Conservation (phyloP, 108 stramenopile species). For the Cyclotella choctawhatcheeana region DNA sequence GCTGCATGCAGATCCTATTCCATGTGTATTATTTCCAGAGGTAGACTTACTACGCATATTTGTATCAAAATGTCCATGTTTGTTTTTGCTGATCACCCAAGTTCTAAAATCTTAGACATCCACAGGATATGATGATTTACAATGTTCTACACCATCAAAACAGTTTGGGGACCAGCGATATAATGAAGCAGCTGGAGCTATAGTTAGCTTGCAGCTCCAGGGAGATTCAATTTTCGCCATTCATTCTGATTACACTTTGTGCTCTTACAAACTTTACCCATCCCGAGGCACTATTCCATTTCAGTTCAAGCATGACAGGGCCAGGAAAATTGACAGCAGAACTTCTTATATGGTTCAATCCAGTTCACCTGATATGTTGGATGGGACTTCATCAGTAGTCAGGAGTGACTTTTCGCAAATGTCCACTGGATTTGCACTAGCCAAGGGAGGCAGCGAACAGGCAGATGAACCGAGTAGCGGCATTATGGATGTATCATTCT, state of each 20-base stretch:
- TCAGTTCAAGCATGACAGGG: slow-evolving; percentile 61
- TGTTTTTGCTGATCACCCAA: too few relatives aligned
- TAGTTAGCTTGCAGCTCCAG: slow-evolving; percentile 62
- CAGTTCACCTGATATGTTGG: slow-evolving; percentile 32
- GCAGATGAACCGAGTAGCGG: slow-evolving; percentile 38
- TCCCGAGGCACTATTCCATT: slow-evolving; percentile 43
- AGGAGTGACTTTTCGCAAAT: too few relatives aligned
- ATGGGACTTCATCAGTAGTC: slow-evolving; percentile 63
- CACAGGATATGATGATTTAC: slow-evolving; percentile 40
- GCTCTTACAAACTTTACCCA: slow-evolving; percentile 70
- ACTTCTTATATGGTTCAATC: slow-evolving; percentile 24
- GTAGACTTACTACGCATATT: slow-evolving; percentile 35
- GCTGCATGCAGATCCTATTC: slow-evolving; percentile 42
- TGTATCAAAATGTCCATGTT: too few relatives aligned
- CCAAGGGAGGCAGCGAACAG: slow-evolving; percentile 59
- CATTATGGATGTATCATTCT: slow-evolving; percentile 53
- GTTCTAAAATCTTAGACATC: too few relatives aligned
- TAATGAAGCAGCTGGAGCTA: slow-evolving; percentile 42
- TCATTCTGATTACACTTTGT: slow-evolving; percentile 74
- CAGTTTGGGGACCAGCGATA: slow-evolving; percentile 67
- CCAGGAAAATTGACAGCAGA: slow-evolving; percentile 51
- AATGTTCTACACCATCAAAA: slow-evolving; percentile 72
- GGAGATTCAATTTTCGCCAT: slow-evolving; percentile 65
- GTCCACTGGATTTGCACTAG: slow-evolving; percentile 81
- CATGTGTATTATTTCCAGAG: slow-evolving; percentile 64